Base-by-base conservation (phyloP, 2,329 filamentous ascomycete genomes). In the Curvularia verruculosa region DNA sequence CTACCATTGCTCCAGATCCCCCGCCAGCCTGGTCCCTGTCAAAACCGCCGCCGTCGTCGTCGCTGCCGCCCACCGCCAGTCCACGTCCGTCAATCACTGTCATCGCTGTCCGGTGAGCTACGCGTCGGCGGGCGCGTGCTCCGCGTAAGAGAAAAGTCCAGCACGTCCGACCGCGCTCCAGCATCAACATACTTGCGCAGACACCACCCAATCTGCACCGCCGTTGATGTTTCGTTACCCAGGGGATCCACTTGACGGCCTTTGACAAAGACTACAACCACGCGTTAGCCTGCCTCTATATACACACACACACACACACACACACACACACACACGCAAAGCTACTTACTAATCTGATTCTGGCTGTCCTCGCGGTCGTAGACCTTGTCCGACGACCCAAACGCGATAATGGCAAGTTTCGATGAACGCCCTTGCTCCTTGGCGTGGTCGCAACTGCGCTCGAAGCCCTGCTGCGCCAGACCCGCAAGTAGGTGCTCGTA, bases 351-450 rank as follows among this genome's bases (percentile, higher is more conserved):
- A 56, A 81, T 74, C 57, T 81, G 79, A 56, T 80, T 80, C 55
- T 75, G 72, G 49, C 72, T 77, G 55, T 82, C 80, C 64, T 80
- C 77, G 18, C 79, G 78, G 52, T 80, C 79, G 63, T 80, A 80
- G 13, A 80, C 77, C 47, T 78, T 79, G 58, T 81, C 79, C 1
- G 78, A 79, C 10, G 76, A 74, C 15, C 79, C 80, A 60, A 81
- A 82, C 1, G 79, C 79, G 36, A 81, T 75, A 40, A 81, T 70
- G n/a, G 73, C 75, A 31, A 82, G 73, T 54, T 75, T 77, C 0
- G 76, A 75, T n/a, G 59, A 60, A 8, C 72, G 67, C 1, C 56
- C 53, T 12, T 73, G 65, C 15, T 62, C 58, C n/a, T 60, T 65
- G 7, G 73, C 72, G 52, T 74, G 66, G 8, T 51, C 57, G 3